Evolutionary conservation across 495 filamentous ascomycete genomes (phyloP), one percentile per base, ranked within the genome.

Genomic region (Pyrenopolyporus hunteri): DNA sequence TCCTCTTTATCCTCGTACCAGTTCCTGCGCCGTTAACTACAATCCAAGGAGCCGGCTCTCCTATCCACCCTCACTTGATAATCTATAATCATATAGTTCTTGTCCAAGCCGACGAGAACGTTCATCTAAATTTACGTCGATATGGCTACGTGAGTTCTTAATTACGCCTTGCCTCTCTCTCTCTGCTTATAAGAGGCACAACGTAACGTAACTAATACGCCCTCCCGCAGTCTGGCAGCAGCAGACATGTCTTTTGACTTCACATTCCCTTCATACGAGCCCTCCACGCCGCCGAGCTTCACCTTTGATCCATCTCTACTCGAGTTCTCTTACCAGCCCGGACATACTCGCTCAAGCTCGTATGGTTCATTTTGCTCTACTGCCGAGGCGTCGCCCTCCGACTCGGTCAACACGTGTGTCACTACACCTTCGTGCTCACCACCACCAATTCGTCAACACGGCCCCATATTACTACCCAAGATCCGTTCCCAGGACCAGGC

Each of bases 401-500:
- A 88, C 61, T 84, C 86, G 31, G 60, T 74, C 35, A 79, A 83
- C 75, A 93, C 90, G 19, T 77, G 81, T 54, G 76, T 82, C 52
- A 93, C 89, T 45, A 93, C 89, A 28, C 91, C 92, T 14, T 79
- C 80, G 37, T 76, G 76, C 31, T 70, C 70, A 17, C 78, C 83
- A 53, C 90, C 89, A 20, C 92, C 92, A 50, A 85, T 92, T 64
- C 81, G 87, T 19, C 87, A 92, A 29, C 85, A 89, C 78, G 92
- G 91, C 9, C 91, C 91, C 28, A 77, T 89, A 22, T 82, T 97
- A 47, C 80, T 97, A 22, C 93, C 93, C 55, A 93, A 90, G 80
- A 91, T 96, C 74, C 83, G 92, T 42, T 83, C 84, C 57, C 91
- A 95, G 72, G 92, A 96, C 76, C 87, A 93, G 76, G 79, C 85